Base-by-base conservation (phyloP, 2,329 filamentous ascomycete genomes). In the Malbranchea cinnamomea region DNA sequence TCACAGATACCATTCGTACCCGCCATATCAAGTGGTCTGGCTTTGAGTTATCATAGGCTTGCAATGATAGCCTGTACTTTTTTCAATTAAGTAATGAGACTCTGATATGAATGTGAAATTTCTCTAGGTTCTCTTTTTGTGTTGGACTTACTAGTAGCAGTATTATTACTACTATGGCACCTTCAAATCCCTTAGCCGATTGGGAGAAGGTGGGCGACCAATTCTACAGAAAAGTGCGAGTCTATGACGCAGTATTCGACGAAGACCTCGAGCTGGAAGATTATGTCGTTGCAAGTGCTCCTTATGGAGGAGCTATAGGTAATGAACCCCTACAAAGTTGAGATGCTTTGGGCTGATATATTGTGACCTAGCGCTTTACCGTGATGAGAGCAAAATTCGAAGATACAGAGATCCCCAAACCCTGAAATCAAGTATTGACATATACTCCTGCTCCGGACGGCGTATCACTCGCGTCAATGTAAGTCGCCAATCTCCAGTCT, bases 191-290 rank as follows among this genome's bases (percentile, higher is more conserved):
- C 48, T 82, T 82, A 45, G 79, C 82, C 46, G 82, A 87, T 56
- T 98, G 89, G 89, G 84, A 93, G 64, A 79, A 73, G 56, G 74
- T 95, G 42, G 89, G 83, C 50, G 80, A 91, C 57, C 78, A 74
- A 48, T 95, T 91, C 66, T 98, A 95, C 62, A 81, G 87, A 54
- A 94, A 92, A 63, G 76, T 81, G 34, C 80, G 87, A 56, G 72
- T 93, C 37, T 98, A 95, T 64, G 85, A 84, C 37, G 79, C 76
- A 41, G 71, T 95, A 41, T 98, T 95, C 54, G 84, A 93, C 57
- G 72, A 80, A 50, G 84, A 93, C 51, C 66, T 94, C 38, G 85
- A 98, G 60, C 71, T 98, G 43, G 85, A 94, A 63, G 91, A 89
- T 62, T 92, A 91, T 61, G 68, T 87, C 47, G 76, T 94, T 48